These are phyloP conservation scores for Beverwykella pulmonaria DNA, from an alignment of 495 filamentous ascomycete species.

Conservation along the genomic window DNA sequence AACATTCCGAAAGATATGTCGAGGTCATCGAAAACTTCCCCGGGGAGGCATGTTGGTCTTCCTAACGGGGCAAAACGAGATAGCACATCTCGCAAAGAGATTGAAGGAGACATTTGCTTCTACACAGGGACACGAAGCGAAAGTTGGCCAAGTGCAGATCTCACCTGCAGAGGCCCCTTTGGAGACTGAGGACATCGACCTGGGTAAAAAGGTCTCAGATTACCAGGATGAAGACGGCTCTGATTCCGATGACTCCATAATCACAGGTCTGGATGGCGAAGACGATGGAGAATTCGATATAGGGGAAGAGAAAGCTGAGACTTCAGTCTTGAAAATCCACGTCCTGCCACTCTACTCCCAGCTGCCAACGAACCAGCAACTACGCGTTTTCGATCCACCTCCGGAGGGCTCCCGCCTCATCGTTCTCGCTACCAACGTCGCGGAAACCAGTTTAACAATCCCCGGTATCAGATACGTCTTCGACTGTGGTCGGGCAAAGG, in stretches of 20 bases:
- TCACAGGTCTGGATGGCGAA: slow-evolving; percentile 44
- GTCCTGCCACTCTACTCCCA: slow-evolving; percentile 91
- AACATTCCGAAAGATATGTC: slow-evolving; percentile 80
- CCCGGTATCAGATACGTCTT: slow-evolving; percentile 96
- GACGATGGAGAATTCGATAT: slow-evolving; percentile 65
- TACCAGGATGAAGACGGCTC: slow-evolving; percentile 44
- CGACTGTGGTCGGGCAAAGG: slow-evolving; percentile 89
- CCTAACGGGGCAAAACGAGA: slow-evolving; percentile 91
- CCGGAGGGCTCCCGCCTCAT: slow-evolving; percentile 84
- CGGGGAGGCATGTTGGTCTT: slow-evolving; percentile 94
- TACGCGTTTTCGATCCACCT: slow-evolving; percentile 87
- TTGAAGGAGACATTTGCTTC: slow-evolving; percentile 72
- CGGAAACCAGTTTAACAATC: slow-evolving; percentile 95
- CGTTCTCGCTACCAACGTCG: slow-evolving; percentile 94
- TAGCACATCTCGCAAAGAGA: slow-evolving; percentile 72
- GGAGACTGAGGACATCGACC: slow-evolving; percentile 85
- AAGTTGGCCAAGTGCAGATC: slow-evolving; percentile 66
- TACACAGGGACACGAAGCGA: slow-evolving; percentile 55
- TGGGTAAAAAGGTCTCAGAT: slow-evolving; percentile 55
- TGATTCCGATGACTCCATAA: slow-evolving; percentile 48
- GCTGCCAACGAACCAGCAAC: slow-evolving; percentile 88
- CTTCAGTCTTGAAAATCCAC: slow-evolving; percentile 65
- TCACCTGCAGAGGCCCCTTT: slow-evolving; percentile 76
- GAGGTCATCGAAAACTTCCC: slow-evolving; percentile 87
- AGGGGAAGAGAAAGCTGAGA: slow-evolving; percentile 51